phyloP scores from a whole-genome alignment of 139 green algal species.

The Picochlorum sp. region DNA sequence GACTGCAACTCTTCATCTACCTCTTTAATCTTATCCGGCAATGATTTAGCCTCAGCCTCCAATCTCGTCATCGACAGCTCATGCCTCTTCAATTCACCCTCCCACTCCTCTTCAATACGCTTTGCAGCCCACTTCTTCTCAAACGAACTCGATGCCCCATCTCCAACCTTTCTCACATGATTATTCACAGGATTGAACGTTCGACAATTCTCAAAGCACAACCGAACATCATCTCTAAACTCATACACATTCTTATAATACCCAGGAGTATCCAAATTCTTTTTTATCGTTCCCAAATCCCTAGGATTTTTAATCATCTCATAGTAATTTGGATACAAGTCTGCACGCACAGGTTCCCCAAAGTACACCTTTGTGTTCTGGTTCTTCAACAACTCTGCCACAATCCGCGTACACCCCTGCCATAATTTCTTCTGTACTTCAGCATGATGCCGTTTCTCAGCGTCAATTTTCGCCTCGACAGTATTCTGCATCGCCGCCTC shows the following conservation, averaged over 20 bases:
- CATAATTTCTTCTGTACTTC: constrained; percentile 21
- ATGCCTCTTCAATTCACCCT: constrained; percentile 24
- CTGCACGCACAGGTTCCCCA: constrained; percentile 26
- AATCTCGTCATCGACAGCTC: constrained; percentile 17
- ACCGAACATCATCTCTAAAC: constrained; percentile 48
- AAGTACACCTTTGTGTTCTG: constrained; percentile 27
- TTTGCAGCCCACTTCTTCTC: constrained; percentile 44
- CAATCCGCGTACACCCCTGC: constrained; percentile 23
- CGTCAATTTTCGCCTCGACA: constrained; percentile 2
- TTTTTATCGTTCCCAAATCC: constrained; percentile 53
- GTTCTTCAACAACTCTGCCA: constrained; percentile 27
- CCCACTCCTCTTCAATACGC: constrained; percentile 38
- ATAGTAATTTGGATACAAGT: constrained; percentile 51
- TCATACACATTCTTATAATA: constrained; percentile 36
- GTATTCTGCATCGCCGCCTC: constrained; percentile 3
- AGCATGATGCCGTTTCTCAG: constrained; percentile 18
- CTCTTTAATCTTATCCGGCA: constrained; percentile 34
- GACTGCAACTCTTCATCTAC: constrained; percentile 39
- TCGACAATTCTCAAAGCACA: constrained; percentile 49
- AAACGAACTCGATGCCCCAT: constrained; percentile 36
- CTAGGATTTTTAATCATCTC: constrained; percentile 63
- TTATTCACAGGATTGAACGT: constrained; percentile 45
- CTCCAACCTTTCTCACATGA: constrained; percentile 39
- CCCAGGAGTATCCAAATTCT: constrained; percentile 7
- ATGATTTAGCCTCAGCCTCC: constrained; percentile 26